Percentiles rank a stretch among this genome's conserved stretches.
phyloP scores from a whole-genome alignment of 2,329 filamentous ascomycete genomes.

The Orbilia ellipsospora region DNA sequence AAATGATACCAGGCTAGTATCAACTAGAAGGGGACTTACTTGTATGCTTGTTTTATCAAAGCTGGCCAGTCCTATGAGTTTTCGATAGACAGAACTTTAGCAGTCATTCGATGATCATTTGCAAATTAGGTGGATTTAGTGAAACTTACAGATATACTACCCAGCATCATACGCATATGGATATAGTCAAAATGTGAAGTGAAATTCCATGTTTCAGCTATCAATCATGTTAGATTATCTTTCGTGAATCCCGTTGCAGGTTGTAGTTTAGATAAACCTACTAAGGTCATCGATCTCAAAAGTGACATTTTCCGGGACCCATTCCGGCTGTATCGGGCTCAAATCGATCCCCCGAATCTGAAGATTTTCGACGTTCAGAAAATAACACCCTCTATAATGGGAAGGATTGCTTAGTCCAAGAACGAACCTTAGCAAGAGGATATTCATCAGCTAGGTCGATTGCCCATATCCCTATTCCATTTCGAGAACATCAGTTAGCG shows the following conservation, averaged over 20 bases:
- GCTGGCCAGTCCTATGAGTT: conserved; percentile 37
- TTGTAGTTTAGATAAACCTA: not conserved
- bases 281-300: conserved; percentile 73
- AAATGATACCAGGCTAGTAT: not conserved
- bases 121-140: too few relatives aligned
- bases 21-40: conserved; percentile 14
- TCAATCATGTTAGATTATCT: not conserved
- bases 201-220: conserved; percentile 49
- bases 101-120: not conserved
- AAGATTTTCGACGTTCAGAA: not conserved
- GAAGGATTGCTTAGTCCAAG: not conserved
- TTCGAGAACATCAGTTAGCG: not conserved
- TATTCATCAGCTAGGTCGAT: conserved; percentile 52
- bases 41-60: conserved; percentile 49
- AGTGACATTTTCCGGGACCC: conserved; percentile 71
- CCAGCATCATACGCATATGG: conserved; percentile 54
- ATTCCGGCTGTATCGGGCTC: conserved; percentile 58
- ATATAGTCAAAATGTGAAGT: conserved; percentile 44
- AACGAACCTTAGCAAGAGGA: conserved; percentile 38
- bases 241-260: not conserved
- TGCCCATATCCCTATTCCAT: conserved; percentile 47
- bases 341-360: conserved; percentile 62
- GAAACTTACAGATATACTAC: conserved; percentile 48
- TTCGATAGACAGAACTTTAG: not conserved
- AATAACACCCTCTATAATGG: too few relatives aligned